Conservation (phyloP, 2,329 filamentous ascomycete species). For the Parastagonospora avenae region DNA sequence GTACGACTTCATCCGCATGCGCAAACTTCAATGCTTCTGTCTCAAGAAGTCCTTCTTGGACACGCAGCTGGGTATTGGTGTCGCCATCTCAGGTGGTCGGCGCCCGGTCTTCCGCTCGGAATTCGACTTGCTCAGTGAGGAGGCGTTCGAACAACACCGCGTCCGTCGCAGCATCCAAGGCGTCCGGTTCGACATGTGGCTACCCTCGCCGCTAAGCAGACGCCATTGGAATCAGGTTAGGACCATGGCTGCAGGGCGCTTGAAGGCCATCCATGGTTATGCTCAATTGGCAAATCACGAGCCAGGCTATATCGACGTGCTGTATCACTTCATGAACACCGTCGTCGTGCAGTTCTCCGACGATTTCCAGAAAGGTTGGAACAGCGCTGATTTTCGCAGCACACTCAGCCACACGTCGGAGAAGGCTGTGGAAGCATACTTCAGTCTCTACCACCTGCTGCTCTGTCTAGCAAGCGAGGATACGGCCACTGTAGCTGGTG, state of each 20-base stretch:
- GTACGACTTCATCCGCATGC: slow-evolving; percentile 47
- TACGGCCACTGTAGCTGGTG: slow-evolving; percentile 41
- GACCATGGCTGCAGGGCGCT: slow-evolving; percentile 22
- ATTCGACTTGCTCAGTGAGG: slow-evolving; percentile 55
- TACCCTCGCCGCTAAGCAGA: slow-evolving; percentile 54
- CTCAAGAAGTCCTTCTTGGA: slow-evolving; percentile 50
- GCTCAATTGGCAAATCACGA: slow-evolving; percentile 29
- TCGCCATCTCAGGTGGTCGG: slow-evolving; percentile 29
- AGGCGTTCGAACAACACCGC: slow-evolving; percentile 45
- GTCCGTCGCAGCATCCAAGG: slow-evolving; percentile 53
- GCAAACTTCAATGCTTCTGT: slow-evolving; percentile 56
- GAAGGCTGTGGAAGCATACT: slow-evolving; percentile 60
- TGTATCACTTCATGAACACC: slow-evolving; percentile 58
- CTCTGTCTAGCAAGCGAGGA: slow-evolving; percentile 54
- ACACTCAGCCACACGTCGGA: slow-evolving; percentile 56
- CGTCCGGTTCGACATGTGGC: slow-evolving; percentile 50
- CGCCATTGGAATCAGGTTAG: slow-evolving; percentile 53
- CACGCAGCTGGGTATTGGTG: slow-evolving; percentile 53
- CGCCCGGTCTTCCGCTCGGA: slow-evolving; percentile 50
- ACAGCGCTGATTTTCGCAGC: slow-evolving; percentile 34
- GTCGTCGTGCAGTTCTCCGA: slow-evolving; percentile 57
- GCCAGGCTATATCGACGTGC: slow-evolving; percentile 37
- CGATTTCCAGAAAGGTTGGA: slow-evolving; percentile 22
- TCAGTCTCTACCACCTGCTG: slow-evolving; percentile 58
- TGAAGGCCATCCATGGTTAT: slow-evolving; percentile 32